phyloP scores from a whole-genome alignment of 345 rosid species.

The Murraya koenigii region DNA sequence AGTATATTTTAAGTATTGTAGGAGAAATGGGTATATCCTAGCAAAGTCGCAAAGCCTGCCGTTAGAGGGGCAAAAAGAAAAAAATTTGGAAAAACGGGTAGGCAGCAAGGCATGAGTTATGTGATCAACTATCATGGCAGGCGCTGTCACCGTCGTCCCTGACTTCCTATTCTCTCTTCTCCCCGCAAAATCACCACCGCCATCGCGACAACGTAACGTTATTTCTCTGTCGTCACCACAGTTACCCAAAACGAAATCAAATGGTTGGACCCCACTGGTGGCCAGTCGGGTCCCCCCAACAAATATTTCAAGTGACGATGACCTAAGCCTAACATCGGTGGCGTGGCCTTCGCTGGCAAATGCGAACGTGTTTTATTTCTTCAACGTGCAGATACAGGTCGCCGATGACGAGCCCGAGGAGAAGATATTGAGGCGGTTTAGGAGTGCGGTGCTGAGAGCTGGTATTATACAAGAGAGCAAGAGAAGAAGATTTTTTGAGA shows the following conservation, averaged over 20 bases:
- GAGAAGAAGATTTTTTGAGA: slow-evolving; percentile 32
- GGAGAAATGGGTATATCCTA: too few species aligned
- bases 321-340: neutral
- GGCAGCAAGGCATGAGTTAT: too few species aligned
- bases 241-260: neutral
- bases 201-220: neutral
- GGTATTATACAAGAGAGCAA: slow-evolving; percentile 30
- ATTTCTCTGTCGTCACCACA: neutral
- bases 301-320: neutral
- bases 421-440: slow-evolving; percentile 23
- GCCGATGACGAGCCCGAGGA: slow-evolving; percentile 38
- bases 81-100: too few species aligned
- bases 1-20: too few species aligned
- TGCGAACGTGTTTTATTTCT: slow-evolving; percentile 30
- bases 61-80: too few species aligned
- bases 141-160: neutral
- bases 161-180: neutral
- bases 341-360: slow-evolving; percentile 31
- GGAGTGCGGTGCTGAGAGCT: slow-evolving; percentile 37
- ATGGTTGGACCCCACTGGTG: neutral
- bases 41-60: too few species aligned
- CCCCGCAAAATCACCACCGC: neutral
- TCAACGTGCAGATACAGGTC: slow-evolving; percentile 31
- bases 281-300: neutral
- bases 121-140: neutral